Conservation (phyloP, 495 filamentous ascomycete species). For the Tuber aestivum region DNA sequence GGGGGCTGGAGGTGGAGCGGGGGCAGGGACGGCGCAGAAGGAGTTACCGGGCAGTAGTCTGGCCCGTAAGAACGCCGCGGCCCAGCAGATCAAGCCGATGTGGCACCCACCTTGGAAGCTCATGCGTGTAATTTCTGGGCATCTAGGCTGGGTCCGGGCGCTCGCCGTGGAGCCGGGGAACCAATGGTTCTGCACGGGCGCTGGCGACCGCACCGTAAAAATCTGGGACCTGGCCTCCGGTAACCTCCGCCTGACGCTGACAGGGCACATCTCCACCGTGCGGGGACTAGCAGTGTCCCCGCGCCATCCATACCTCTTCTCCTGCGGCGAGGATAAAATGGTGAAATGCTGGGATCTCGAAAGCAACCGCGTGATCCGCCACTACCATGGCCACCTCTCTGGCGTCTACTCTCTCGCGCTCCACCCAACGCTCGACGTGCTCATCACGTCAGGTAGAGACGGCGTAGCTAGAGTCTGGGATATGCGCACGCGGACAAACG, state of each 20-base stretch:
- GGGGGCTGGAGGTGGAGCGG: constrained; percentile 41
- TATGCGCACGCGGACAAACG: constrained; percentile 91
- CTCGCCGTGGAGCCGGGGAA: constrained; percentile 93
- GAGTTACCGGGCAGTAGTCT: constrained; percentile 48
- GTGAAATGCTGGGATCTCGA: constrained; percentile 99
- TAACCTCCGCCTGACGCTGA: constrained; percentile 73
- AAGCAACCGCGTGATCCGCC: constrained; percentile 95
- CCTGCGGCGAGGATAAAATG: constrained; percentile 98
- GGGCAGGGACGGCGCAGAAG: constrained; percentile 48
- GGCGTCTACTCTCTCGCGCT: constrained; percentile 89
- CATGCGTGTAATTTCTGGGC: constrained; percentile 93
- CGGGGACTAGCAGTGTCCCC: constrained; percentile 89
- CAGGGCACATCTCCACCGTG: constrained; percentile 95
- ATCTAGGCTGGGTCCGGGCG: constrained; percentile 89
- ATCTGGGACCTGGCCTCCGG: constrained; percentile 96
- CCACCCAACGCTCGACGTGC: constrained; percentile 88
- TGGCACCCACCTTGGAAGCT: constrained; percentile 99
- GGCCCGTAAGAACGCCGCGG: constrained; percentile 38
- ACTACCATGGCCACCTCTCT: constrained; percentile 96
- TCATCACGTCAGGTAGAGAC: constrained; percentile 88
- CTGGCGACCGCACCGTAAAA: constrained; percentile 95
- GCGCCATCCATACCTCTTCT: constrained; percentile 94
- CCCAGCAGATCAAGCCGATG: constrained; percentile 71
- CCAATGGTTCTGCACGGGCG: constrained; percentile 95
- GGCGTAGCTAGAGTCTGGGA: constrained; percentile 96